These are phyloP conservation scores for Brassica carinata DNA, from an alignment of 345 rosid species.

Conservation along the genomic window DNA sequence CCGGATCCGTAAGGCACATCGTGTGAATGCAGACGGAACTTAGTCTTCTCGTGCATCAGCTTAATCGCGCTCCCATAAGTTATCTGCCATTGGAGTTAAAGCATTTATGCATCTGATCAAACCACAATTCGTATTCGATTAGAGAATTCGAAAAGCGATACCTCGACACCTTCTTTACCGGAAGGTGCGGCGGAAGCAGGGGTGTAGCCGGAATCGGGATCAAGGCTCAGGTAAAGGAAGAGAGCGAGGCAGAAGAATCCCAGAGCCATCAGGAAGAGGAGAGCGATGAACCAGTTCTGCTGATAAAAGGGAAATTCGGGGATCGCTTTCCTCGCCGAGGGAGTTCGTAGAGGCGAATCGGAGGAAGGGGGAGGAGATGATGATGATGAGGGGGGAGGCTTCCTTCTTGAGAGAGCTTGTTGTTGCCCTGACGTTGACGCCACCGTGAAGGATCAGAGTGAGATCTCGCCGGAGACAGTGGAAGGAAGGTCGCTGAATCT, in stretches of 20 bases:
- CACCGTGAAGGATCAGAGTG: constrained; percentile 59
- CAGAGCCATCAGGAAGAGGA: constrained; percentile 71
- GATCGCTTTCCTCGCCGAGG: constrained; percentile 22
- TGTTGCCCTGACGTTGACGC: constrained; percentile 81
- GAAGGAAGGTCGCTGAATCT: neutral
- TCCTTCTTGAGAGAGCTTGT: constrained; percentile 60
- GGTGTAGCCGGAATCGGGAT: constrained; percentile 55
- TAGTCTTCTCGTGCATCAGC: constrained; percentile 94
- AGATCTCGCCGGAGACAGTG: constrained; percentile 23
- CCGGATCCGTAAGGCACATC: constrained; percentile 99
- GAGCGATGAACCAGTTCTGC: constrained; percentile 74
- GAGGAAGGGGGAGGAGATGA: constrained; percentile 41
- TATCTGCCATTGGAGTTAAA: constrained; percentile 46
- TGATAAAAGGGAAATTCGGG: constrained; percentile 69
- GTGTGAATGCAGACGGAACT: constrained; percentile 83
- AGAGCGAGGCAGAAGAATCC: constrained; percentile 68
- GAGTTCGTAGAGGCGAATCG: constrained; percentile 38
- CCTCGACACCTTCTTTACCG: constrained; percentile 75
- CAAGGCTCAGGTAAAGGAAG: constrained; percentile 69
- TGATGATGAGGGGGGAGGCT: constrained; percentile 43
- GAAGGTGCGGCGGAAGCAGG: constrained; percentile 68
- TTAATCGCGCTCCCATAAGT: constrained; percentile 85
- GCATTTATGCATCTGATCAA: neutral
- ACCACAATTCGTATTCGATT: neutral
- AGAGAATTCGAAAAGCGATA: constrained; percentile 12